A percentile compares a stretch with the other conserved stretches of the same genome.
These are phyloP conservation scores for Acanthamoeba lenticulata DNA, from an alignment of 208 protist genomes.

Conservation along the genomic window DNA sequence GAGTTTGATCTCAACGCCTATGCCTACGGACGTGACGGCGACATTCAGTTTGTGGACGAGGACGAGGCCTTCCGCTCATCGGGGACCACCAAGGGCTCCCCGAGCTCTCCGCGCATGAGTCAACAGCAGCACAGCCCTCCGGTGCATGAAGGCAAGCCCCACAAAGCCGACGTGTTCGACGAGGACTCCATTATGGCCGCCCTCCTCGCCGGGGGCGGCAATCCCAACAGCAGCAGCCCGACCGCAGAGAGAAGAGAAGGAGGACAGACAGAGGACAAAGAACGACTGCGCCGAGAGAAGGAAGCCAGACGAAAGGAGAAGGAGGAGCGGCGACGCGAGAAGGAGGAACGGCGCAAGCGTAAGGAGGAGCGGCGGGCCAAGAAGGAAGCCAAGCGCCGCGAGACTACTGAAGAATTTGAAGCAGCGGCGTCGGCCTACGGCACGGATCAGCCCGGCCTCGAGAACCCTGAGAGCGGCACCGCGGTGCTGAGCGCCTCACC, in stretches of 20 bases:
- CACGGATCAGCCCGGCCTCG: not conserved
- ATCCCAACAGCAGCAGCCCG: not conserved
- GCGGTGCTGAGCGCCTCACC: too few relatives aligned
- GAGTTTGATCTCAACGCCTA: not conserved
- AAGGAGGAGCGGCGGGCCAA: conserved; percentile 3
- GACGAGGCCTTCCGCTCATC: not conserved
- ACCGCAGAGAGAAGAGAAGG: too few relatives aligned
- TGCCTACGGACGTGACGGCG: not conserved
- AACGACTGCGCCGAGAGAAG: not conserved
- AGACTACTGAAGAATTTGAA: not conserved
- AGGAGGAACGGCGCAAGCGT: not conserved
- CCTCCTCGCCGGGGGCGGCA: not conserved
- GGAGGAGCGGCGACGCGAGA: too few relatives aligned
- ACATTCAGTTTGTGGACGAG: not conserved
- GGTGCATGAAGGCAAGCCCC: too few relatives aligned
- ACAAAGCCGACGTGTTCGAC: not conserved
- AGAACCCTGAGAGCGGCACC: not conserved
- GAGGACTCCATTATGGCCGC: not conserved
- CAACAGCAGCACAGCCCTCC: not conserved
- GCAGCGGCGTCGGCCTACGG: not conserved
- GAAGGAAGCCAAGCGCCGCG: not conserved
- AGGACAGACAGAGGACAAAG: not conserved
- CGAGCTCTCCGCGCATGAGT: not conserved
- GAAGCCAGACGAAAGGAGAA: not conserved
- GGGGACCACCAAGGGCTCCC: not conserved